phyloP scores from a whole-genome alignment of 495 filamentous ascomycete genomes.

The Aspergillus funiculosus region DNA sequence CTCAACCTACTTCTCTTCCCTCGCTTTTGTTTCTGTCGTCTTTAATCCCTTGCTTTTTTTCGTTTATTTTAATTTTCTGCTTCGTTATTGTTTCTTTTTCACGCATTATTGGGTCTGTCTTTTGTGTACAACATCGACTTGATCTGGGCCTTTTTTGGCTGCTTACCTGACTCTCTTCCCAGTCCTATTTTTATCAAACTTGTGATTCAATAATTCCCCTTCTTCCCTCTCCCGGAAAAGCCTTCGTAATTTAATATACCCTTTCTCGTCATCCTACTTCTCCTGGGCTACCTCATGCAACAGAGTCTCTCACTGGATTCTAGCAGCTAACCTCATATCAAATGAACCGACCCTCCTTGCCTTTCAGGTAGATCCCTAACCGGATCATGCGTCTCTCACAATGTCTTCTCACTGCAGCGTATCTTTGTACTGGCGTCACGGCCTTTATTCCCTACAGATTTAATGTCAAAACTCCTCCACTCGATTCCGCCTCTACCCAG shows the following conservation, averaged over 20 bases:
- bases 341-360: slow-evolving; percentile 16
- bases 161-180: slow-evolving; percentile 9
- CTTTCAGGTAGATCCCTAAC: slow-evolving; percentile 19
- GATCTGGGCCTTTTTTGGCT: slow-evolving; percentile 13
- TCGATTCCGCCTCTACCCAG: neutral
- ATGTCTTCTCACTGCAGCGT: slow-evolving; percentile 27
- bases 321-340: slow-evolving; percentile 6
- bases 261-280: neutral
- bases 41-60: slow-evolving; percentile 5
- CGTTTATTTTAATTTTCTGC: slow-evolving; percentile 13
- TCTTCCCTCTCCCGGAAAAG: neutral
- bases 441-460: slow-evolving; percentile 22
- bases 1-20: neutral
- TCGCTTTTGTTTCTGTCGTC: slow-evolving; percentile 1
- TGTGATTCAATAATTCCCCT: slow-evolving; percentile 8
- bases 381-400: slow-evolving; percentile 36
- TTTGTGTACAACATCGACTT: slow-evolving; percentile 20
- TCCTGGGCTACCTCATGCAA: slow-evolving; percentile 1
- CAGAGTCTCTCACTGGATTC: neutral
- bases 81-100: slow-evolving; percentile 14
- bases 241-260: slow-evolving; percentile 3
- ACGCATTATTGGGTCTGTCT: slow-evolving; percentile 13
- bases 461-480: slow-evolving; percentile 10
- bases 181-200: slow-evolving; percentile 13
- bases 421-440: slow-evolving; percentile 14